Evolutionary conservation across 352 stramenopile species (phyloP), one percentile per base, ranked within the genome.

Genomic region (Phytophthora sojae): DNA sequence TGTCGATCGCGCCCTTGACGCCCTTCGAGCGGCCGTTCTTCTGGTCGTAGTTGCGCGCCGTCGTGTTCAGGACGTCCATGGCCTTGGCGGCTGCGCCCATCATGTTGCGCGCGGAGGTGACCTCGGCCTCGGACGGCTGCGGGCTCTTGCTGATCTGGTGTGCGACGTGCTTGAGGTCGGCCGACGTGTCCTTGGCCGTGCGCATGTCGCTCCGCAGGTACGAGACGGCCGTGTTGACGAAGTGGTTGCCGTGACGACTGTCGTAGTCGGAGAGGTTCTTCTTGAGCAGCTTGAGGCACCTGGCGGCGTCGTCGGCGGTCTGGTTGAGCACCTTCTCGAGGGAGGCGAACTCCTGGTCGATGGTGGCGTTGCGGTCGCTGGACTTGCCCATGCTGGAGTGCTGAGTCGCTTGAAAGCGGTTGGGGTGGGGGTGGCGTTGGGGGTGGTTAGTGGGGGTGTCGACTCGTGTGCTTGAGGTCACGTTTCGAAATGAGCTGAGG

Each of bases 261-360:
- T 74, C 60, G 29, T 65, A 74, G 15, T 69, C 67, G 37, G 61
- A 69, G 15, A 74, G 55, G 29, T 74, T 74, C 21, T 64, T 61
- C 42, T 74, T 69, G 23, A 74, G 54, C 21, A 64, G 11, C 23
- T 74, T 69, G n/a, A 74, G 54, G 55, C 54, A 74, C 14, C 49
- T 57, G n/a, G 51, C 9, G 21, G 67, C 67, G 26, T 65, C 67
- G 39, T 74, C 61, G 6, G 61, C 61, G 29, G 67, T 74, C 26
- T 74, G 47, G 61, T 57, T 61, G 1, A 74, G 61, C 29, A 74
- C 47, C 57, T 62, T 50, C 23, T 74, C 67, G 4, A 74, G 61
- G n/a, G 49, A 65, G 0, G 55, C 15, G 45, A 74, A 74, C 55
- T 71, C 55, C n/a, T 71, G 64, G 15, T 69, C 56, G 25, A 15